phyloP scores from a whole-genome alignment of 164 flowering plant species.

The Magnolia officinalis region DNA sequence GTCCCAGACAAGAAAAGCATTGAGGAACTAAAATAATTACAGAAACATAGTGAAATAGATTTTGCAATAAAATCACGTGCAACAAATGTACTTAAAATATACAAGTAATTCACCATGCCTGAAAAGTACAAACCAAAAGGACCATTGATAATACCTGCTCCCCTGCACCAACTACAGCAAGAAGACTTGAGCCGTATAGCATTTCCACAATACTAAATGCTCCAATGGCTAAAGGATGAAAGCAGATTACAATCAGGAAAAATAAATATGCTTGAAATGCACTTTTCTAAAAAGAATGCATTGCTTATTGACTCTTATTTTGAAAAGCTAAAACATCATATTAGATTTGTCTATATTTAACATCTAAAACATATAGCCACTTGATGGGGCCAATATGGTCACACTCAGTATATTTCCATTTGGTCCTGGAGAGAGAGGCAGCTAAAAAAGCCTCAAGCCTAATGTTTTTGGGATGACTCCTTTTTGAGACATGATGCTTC shows the following conservation, averaged over 20 bases:
- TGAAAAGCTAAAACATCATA: too few relatives aligned
- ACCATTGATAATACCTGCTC: constrained; percentile 61
- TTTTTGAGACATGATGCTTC: too few relatives aligned
- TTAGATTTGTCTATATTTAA: too few relatives aligned
- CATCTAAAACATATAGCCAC: too few relatives aligned
- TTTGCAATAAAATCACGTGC: not conserved
- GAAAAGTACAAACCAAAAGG: not conserved
- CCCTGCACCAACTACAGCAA: constrained; percentile 94
- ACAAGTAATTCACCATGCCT: not conserved
- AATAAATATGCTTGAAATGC: not conserved
- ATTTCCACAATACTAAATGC: constrained; percentile 80
- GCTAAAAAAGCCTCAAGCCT: too few relatives aligned
- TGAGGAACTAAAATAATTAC: constrained; percentile 2
- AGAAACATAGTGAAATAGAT: not conserved
- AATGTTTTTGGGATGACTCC: too few relatives aligned
- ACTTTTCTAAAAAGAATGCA: too few relatives aligned
- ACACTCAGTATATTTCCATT: too few relatives aligned
- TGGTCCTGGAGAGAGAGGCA: too few relatives aligned
- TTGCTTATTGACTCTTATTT: too few relatives aligned
- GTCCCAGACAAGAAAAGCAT: constrained; percentile 17
- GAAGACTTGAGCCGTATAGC: constrained; percentile 80
- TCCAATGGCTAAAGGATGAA: constrained; percentile 51
- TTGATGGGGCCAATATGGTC: too few relatives aligned
- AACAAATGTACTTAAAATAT: not conserved
- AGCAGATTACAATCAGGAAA: constrained; percentile 7